A percentile compares a stretch with the other conserved stretches of the same genome.
phyloP scores from a whole-genome alignment of 352 stramenopile species.

The Phytophthora hybrid region DNA sequence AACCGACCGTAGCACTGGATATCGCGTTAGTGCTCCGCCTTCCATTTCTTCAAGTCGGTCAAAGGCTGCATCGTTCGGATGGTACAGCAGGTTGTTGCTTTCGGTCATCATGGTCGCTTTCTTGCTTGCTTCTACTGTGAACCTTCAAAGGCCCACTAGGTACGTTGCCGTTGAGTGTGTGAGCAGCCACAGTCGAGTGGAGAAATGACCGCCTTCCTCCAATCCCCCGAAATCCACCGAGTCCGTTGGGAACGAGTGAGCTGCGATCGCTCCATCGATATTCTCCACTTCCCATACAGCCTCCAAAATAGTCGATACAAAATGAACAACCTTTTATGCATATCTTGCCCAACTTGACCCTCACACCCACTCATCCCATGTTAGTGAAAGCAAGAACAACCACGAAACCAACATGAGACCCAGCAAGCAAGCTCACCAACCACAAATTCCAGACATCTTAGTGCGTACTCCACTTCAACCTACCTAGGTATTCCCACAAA shows the following conservation, averaged over 20 bases:
- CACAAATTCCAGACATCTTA: background rate
- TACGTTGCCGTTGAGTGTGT: background rate
- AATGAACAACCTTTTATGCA: background rate
- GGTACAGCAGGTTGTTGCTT: conserved; percentile 40
- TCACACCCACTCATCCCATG: conserved; percentile 8
- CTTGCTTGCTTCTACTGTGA: background rate
- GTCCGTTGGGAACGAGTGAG: conserved; percentile 33
- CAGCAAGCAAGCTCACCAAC: background rate
- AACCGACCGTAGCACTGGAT: conserved; percentile 34
- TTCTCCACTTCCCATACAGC: conserved; percentile 13
- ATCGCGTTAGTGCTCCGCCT: conserved; percentile 17
- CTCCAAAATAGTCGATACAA: conserved; percentile 22
- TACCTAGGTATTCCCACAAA: background rate
- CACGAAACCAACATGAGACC: conserved; percentile 20
- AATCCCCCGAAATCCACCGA: conserved; percentile 1
- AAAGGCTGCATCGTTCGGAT: conserved; percentile 28
- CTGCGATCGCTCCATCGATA: conserved; percentile 22
- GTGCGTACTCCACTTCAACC: background rate
- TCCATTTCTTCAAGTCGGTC: conserved; percentile 42
- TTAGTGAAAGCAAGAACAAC: background rate
- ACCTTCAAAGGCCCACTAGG: background rate
- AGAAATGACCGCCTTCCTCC: conserved; percentile 22
- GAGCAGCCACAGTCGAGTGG: conserved; percentile 17
- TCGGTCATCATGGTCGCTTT: conserved; percentile 36
- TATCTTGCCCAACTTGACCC: background rate